phyloP scores from a whole-genome alignment of 495 filamentous ascomycete species.

The Podospora comata region DNA sequence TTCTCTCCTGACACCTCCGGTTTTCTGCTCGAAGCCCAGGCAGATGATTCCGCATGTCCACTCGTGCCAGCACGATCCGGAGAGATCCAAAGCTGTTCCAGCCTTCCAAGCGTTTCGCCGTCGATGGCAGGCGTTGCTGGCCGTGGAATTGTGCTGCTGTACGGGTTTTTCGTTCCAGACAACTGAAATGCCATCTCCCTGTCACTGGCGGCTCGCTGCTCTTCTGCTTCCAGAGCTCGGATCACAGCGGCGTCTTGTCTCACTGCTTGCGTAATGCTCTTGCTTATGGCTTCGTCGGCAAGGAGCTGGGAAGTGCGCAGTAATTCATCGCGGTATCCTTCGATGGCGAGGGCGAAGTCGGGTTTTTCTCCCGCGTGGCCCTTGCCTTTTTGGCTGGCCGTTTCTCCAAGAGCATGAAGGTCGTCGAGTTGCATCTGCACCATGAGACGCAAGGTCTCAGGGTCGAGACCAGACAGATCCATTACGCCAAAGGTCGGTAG shows the following conservation, averaged over 20 bases:
- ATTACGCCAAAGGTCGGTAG: not conserved
- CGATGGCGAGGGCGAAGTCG: conserved; percentile 29
- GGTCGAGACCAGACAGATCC: not conserved
- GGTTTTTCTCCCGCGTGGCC: conserved; percentile 26
- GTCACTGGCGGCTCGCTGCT: conserved; percentile 28
- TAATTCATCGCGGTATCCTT: conserved; percentile 33
- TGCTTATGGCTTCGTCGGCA: conserved; percentile 32
- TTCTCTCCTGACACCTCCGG: not conserved
- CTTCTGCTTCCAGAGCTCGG: conserved; percentile 15
- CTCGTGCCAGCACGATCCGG: not conserved
- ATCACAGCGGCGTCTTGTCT: conserved; percentile 28
- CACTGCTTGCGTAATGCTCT: conserved; percentile 35
- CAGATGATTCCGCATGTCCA: conserved; percentile 17
- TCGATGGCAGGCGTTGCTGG: not conserved
- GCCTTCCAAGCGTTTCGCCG: not conserved
- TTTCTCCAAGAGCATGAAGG: conserved; percentile 19
- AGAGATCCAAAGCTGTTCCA: not conserved
- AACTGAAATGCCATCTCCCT: not conserved
- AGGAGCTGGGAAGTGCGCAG: conserved; percentile 16
- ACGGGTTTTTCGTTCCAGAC: not conserved
- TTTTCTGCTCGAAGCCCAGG: conserved; percentile 18
- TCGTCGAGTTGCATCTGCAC: conserved; percentile 39
- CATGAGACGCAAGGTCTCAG: not conserved
- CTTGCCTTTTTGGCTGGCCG: conserved; percentile 29
- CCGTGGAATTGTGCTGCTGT: not conserved